phyloP scores from a whole-genome alignment of 805 yeast species.

The Saccharomycopsis sp. region DNA sequence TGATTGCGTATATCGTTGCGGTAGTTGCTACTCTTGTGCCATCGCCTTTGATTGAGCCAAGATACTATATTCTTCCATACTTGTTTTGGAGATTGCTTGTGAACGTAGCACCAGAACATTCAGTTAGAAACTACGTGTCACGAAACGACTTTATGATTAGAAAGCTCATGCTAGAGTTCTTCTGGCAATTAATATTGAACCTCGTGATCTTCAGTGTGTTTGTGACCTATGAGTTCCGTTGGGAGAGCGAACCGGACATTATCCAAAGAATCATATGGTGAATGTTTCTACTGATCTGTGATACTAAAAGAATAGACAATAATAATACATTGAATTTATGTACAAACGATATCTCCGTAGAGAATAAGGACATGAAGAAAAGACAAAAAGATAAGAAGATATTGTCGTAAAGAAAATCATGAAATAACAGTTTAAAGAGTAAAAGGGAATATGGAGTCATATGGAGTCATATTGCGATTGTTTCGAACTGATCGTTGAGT shows the following conservation, averaged over 20 bases:
- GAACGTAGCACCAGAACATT: slow-evolving; percentile 32
- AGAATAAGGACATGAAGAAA: not conserved
- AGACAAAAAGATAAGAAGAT: not conserved
- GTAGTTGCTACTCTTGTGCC: slow-evolving; percentile 64
- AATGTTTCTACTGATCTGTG: slow-evolving; percentile 11
- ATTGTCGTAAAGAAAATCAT: not conserved
- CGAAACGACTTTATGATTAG: not conserved
- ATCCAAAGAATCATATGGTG: slow-evolving; percentile 88
- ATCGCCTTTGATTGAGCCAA: slow-evolving; percentile 88
- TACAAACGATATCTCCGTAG: not conserved
- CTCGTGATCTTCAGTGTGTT: slow-evolving; percentile 49
- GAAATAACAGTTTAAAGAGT: no score
- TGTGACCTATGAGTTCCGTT: slow-evolving; percentile 52
- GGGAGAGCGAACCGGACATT: slow-evolving; percentile 54
- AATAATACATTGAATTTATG: not conserved
- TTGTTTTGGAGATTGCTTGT: slow-evolving; percentile 63
- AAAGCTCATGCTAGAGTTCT: slow-evolving; percentile 47
- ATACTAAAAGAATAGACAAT: no score
- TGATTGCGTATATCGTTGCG: slow-evolving; percentile 46
- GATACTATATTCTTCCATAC: slow-evolving; percentile 83
- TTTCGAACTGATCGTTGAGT: not conserved
- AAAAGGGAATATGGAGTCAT: not conserved
- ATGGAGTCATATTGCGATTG: not conserved
- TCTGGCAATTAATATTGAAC: slow-evolving; percentile 58
- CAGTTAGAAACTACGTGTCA: slow-evolving; percentile 23